Conservation (phyloP, 495 filamentous ascomycete species). For the Aspergillus panamensis region DNA sequence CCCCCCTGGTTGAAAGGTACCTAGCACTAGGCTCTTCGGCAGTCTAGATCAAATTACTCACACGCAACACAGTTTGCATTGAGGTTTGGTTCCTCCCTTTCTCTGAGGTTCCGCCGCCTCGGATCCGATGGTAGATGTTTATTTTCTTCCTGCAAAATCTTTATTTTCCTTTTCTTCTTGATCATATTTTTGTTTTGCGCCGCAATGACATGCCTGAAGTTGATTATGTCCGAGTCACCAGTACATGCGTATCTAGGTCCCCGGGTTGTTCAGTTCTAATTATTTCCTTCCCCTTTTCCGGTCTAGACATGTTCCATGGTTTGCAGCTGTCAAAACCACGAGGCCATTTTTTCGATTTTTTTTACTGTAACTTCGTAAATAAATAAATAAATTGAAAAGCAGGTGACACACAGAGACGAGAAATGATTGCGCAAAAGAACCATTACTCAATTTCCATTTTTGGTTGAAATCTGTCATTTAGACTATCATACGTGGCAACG, state of each 20-base stretch:
- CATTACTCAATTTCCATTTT: no score
- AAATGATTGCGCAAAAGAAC: background rate
- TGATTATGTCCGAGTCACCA: background rate
- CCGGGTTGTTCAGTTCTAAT: background rate
- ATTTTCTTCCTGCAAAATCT: slow-evolving; percentile 7
- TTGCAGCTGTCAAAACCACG: slow-evolving; percentile 17
- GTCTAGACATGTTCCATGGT: background rate
- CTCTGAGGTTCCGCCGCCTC: background rate
- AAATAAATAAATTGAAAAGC: background rate
- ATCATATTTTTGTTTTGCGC: background rate
- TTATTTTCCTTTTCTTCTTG: slow-evolving; percentile 4
- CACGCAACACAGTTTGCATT: background rate
- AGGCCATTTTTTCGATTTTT: background rate
- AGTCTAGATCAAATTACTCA: slow-evolving; percentile 6
- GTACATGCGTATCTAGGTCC: background rate
- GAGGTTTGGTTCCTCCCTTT: background rate
- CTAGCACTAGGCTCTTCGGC: background rate
- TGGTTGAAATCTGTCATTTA: no score
- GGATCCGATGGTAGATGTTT: slow-evolving; percentile 3
- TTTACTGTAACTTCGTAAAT: background rate
- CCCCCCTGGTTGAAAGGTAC: slow-evolving; percentile 6
- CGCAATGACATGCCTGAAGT: background rate
- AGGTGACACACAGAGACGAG: background rate
- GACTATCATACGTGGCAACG: background rate
- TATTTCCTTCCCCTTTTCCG: background rate